Base-by-base conservation (phyloP, 192 early-diverging fungal species). In the Gonapodya prolifera region DNA sequence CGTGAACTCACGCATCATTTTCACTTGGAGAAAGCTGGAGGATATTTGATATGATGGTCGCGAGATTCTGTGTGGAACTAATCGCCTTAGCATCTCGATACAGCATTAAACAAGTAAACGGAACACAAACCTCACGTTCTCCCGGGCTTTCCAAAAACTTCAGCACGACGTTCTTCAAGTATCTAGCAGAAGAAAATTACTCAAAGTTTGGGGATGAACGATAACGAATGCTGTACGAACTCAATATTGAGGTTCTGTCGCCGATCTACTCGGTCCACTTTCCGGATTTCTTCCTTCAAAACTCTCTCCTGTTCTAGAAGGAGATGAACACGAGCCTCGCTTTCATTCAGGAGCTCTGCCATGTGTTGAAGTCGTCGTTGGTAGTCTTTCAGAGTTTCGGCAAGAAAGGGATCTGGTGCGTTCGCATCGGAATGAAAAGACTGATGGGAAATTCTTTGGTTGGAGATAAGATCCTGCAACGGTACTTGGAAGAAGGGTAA, bases 131-230 rank as follows among this genome's bases (percentile, higher is more conserved):
- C 45, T 61, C 45, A 16, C 71, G 71, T 29, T 73, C 71, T 16
- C 8, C 18, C 31, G 71, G 71, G 31, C 71, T 73, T 32, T 73
- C 31, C 71, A 73, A 32, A 29, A 73, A 73, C 71, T 73, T 18
- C 28, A 73, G 71, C 71, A 73, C 28, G 28, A 73, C 71, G 71
- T 73, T 73, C 71, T 73, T 73, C 31, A 73, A 29, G 31, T 73
- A 73, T 32, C 45, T 69, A n/a, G 8, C n/a, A 69, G 45, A n/a
- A n/a, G 13, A 69, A n/a, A 8, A n/a, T 69, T n/a, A 69, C 13
- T 8, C 45, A n/a, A 8, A 8, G 45, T 8, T 69, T n/a, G 13
- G n/a, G 13, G 45, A 69, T 69, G 45, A 16, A 16, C n/a, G 13
- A 69, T n/a, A 8, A n/a, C 45, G n/a, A n/a, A n/a, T n/a, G 45